Conservation (phyloP, 176 grass and related monocot genomes). For the Tillandsia leiboldiana region DNA sequence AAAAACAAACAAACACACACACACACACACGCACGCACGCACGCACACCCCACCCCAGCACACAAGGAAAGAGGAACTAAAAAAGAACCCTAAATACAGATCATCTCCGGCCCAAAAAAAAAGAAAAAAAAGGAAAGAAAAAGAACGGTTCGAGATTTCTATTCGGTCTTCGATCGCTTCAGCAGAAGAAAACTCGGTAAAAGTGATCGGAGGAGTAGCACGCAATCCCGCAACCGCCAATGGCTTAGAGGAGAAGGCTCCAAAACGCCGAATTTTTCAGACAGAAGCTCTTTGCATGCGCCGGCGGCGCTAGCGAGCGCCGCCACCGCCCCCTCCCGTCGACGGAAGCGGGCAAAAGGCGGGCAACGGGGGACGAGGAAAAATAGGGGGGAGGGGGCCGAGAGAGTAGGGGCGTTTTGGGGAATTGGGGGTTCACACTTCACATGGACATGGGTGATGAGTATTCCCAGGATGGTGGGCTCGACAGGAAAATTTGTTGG, state of each 20-base stretch:
- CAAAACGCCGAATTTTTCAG: conserved; percentile 7
- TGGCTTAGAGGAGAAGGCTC: not conserved
- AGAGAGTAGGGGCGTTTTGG: conserved; percentile 28
- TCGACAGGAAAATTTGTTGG: not conserved
- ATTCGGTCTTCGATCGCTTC: not conserved
- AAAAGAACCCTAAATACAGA: not conserved
- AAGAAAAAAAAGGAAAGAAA: not conserved
- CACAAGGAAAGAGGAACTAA: too few relatives aligned
- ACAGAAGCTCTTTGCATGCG: not conserved
- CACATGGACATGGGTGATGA: not conserved
- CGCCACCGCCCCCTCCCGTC: not conserved
- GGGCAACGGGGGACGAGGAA: conserved; percentile 10
- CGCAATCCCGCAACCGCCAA: not conserved
- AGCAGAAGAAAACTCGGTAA: not conserved
- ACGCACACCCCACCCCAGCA: too few relatives aligned
- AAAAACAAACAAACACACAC: too few relatives aligned
- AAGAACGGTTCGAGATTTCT: not conserved
- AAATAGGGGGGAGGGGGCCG: conserved; percentile 9
- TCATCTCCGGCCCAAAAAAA: too few relatives aligned
- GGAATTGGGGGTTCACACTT: conserved; percentile 3
- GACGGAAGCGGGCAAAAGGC: conserved; percentile 9
- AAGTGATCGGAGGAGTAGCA: not conserved
- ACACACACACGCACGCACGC: too few relatives aligned
- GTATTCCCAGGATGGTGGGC: not conserved
- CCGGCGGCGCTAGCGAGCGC: conserved; percentile 7